Conservation (phyloP, 2,329 filamentous ascomycete species). For the Phyllosticta capitalensis region DNA sequence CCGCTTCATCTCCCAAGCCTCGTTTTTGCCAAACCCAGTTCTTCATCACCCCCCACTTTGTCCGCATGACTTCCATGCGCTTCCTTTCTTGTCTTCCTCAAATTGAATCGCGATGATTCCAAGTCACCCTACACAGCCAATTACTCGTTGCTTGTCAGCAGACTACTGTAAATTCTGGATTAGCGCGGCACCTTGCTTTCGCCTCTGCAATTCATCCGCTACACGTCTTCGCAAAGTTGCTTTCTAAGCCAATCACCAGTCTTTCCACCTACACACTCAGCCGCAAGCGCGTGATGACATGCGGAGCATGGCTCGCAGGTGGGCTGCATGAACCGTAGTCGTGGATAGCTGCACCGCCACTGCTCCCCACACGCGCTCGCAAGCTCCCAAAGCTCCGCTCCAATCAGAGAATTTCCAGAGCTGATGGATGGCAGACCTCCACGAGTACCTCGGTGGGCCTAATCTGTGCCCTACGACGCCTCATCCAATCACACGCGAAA, state of each 20-base stretch:
- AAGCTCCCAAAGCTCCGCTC: neutral
- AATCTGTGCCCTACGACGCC: slow-evolving; percentile 42
- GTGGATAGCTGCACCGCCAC: neutral
- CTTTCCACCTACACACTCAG: neutral
- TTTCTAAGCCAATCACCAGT: neutral
- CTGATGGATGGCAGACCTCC: slow-evolving; percentile 26
- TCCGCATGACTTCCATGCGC: neutral
- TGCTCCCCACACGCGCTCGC: neutral
- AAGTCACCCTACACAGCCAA: neutral
- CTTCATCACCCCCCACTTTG: neutral
- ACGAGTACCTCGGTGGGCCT: slow-evolving; percentile 41
- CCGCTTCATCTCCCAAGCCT: neutral
- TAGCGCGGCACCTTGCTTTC: neutral
- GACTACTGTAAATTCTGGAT: neutral
- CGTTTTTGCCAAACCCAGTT: neutral
- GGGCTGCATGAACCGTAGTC: neutral
- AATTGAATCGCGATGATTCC: neutral
- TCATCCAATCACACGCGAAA: slow-evolving; percentile 46
- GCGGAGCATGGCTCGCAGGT: neutral
- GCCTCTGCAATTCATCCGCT: neutral
- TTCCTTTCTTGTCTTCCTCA: neutral
- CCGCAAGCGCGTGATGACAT: neutral
- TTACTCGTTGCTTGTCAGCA: neutral
- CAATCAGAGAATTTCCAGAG: neutral
- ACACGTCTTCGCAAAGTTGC: neutral